phyloP scores from a whole-genome alignment of 2,329 filamentous ascomycete species.

The Aspergillus costaricaensis region DNA sequence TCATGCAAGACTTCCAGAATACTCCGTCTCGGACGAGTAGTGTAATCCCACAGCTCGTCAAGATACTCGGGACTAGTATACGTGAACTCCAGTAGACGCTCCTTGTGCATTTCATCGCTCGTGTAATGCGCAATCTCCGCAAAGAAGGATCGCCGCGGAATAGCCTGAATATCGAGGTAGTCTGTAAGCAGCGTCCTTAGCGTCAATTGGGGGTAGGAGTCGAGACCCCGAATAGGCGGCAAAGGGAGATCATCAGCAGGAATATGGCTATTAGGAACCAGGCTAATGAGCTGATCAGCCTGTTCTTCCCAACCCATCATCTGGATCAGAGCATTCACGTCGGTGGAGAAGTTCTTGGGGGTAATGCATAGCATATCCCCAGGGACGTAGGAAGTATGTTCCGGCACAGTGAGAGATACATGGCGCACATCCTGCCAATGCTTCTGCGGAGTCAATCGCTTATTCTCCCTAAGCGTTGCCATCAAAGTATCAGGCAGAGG shows the following conservation, averaged over 20 bases:
- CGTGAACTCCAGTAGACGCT: slow-evolving; percentile 81
- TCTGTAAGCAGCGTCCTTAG: slow-evolving; percentile 75
- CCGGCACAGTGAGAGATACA: slow-evolving; percentile 60
- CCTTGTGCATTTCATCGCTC: slow-evolving; percentile 69
- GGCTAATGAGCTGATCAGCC: slow-evolving; percentile 68
- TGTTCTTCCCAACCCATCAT: slow-evolving; percentile 76
- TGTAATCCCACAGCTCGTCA: slow-evolving; percentile 95
- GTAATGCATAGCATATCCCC: slow-evolving; percentile 81
- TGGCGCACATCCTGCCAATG: slow-evolving; percentile 96
- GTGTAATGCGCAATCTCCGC: slow-evolving; percentile 75
- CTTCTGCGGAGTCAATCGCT: slow-evolving; percentile 68
- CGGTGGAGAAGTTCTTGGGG: slow-evolving; percentile 80
- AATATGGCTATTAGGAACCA: slow-evolving; percentile 42
- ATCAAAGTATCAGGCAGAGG: slow-evolving; percentile 59
- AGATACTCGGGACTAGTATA: slow-evolving; percentile 77
- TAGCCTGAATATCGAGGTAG: slow-evolving; percentile 84
- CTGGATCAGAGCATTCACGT: slow-evolving; percentile 76
- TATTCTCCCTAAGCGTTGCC: slow-evolving; percentile 66
- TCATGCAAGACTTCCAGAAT: slow-evolving; percentile 92
- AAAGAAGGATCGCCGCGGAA: slow-evolving; percentile 87
- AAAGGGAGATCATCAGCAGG: slow-evolving; percentile 25
- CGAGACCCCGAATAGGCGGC: slow-evolving; percentile 40
- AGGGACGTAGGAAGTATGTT: slow-evolving; percentile 58
- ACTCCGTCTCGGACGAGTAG: slow-evolving; percentile 81
- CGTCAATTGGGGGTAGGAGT: slow-evolving; percentile 52